Percentiles rank a stretch among this genome's conserved stretches.
Conservation (phyloP, 1,284 basidiomycete species). For the Papiliotrema terrestris region DNA sequence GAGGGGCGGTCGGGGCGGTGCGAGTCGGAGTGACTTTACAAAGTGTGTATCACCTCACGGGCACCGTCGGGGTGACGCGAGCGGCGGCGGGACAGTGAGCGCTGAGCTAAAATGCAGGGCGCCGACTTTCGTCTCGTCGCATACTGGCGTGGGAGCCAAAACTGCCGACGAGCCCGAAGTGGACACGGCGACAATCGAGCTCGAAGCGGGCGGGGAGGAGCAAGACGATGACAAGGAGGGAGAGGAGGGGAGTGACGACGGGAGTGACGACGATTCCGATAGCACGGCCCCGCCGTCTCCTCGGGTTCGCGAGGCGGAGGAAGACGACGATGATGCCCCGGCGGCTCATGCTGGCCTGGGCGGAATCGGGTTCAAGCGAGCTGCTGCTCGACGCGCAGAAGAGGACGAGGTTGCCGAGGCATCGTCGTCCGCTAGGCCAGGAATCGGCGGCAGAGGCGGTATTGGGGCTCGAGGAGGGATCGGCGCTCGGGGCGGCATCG, state of each 20-base stretch:
- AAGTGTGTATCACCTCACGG: slow-evolving; percentile 51
- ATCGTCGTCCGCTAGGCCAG: neutral
- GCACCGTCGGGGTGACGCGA: neutral
- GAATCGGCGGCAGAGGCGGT: slow-evolving; percentile 2
- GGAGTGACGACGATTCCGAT: slow-evolving; percentile 25
- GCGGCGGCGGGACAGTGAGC: too few relatives aligned
- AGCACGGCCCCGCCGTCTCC: slow-evolving; percentile 36
- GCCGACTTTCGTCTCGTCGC: slow-evolving; percentile 18
- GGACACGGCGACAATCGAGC: slow-evolving; percentile 43
- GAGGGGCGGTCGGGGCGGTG: neutral
- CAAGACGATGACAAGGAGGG: too few relatives aligned
- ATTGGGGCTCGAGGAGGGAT: slow-evolving; percentile 2
- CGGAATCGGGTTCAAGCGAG: slow-evolving; percentile 14
- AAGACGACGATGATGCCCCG: slow-evolving; percentile 22
- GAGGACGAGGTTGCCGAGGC: neutral
- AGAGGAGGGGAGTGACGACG: slow-evolving; percentile 29
- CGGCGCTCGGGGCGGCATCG: slow-evolving; percentile 7
- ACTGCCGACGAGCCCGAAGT: slow-evolving; percentile 6
- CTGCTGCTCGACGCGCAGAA: slow-evolving; percentile 1
- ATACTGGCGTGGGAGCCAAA: neutral
- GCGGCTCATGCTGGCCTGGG: slow-evolving; percentile 8
- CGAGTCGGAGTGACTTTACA: slow-evolving; percentile 57
- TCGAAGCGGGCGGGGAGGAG: slow-evolving; percentile 35
- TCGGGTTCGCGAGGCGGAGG: slow-evolving; percentile 24
- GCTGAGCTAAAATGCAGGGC: slow-evolving; percentile 8